Conservation (phyloP, 2,329 filamentous ascomycete genomes). For the Claviceps sp. region DNA sequence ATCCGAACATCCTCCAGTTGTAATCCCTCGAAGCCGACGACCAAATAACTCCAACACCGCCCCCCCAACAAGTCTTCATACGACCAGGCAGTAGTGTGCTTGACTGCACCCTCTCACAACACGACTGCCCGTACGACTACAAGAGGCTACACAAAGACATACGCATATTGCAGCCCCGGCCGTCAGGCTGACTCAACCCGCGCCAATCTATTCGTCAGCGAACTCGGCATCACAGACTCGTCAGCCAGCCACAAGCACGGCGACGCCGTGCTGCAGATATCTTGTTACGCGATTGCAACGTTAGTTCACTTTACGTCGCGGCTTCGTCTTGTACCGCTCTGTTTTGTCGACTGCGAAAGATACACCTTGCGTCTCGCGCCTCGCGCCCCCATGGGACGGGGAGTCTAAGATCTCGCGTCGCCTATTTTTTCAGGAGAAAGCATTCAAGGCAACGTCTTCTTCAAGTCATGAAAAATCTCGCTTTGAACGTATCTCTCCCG, state of each 20-base stretch:
- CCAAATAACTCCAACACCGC: background rate
- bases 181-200: conserved; percentile 1
- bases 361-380: background rate
- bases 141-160: background rate
- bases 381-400: conserved; percentile 3
- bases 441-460: background rate
- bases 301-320: background rate
- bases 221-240: background rate
- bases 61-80: background rate
- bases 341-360: background rate
- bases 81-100: background rate
- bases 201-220: conserved; percentile 1
- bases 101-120: background rate
- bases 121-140: background rate
- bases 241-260: conserved; percentile 5
- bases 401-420: background rate
- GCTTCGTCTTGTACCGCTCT: background rate
- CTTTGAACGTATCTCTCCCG: conserved; percentile 29
- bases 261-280: background rate
- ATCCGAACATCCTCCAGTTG: background rate
- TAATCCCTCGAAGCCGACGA: background rate
- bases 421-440: background rate
- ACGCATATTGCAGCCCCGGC: background rate
- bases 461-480: conserved; percentile 25
- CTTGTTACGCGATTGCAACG: background rate